Evolutionary conservation across 345 rosid genomes (phyloP), one percentile per base, ranked within the genome.

Genomic region (Eutrema japonicum): DNA sequence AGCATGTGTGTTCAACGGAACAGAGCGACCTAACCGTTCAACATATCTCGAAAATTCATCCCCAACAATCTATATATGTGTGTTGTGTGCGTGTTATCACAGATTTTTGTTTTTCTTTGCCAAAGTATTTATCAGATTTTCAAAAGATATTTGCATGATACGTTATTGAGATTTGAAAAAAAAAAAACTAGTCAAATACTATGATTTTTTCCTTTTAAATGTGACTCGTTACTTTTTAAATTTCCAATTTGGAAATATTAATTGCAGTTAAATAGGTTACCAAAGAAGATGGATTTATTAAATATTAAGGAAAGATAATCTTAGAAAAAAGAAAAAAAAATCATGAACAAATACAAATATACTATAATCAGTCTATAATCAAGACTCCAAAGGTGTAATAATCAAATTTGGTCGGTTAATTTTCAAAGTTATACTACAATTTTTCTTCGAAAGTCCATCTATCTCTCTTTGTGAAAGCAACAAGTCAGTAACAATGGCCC

Each of bases 401-500:
- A 37, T 2, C 56, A 37, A 2, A 49, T 29, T 43, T 7, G 11
- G 7, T 41, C 18, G 11, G 9, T 41, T 51, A 16, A 45, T 43
- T 50, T 14, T 3, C 12, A 68, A 42, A 58, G 41, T 14, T 45
- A 10, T 46, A 68, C 0, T 60, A 68, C 14, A 46, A 32, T 1
- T 50, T 53, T 26, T 14, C 27, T 16, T 32, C 11, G 22, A 32
- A 30, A 50, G 22, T 33, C 46, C 22, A 51, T 38, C 9, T 7
- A 43, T 18, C 8, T 64, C 11, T 41, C 12, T 55, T 77, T 52
- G 61, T 56, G 35, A 64, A 56, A 45, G 16, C 41, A 69, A 53
- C 10, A 45, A 45, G 27, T 35, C 49, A 60, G 13, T n/a, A 46
- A 16, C 64, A 65, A 77, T 77, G 76, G 54, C 38, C 13, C 22